Evolutionary conservation across 805 yeast species (phyloP), one percentile per base, ranked within the genome.

Genomic region (Wickerhamomyces silvicola): DNA sequence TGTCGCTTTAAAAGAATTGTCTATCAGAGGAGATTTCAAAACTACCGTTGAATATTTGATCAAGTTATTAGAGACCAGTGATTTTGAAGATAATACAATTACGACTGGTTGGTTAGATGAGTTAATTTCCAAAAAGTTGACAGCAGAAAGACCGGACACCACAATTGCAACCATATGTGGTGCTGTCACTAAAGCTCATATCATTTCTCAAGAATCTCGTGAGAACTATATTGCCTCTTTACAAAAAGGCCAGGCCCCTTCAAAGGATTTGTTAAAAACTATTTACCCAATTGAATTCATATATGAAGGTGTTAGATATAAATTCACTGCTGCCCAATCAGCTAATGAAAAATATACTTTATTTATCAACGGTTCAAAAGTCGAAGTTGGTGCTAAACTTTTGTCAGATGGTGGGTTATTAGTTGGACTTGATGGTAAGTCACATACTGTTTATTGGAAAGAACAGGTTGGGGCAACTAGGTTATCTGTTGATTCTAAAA

Each of bases 81-180:
- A 83, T 56, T 92, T 92, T 50, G 97, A 87, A 64, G 87, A 81
- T 37, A 94, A 92, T 62, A 90, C 92, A 30, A 90, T 92, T 52
- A 92, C 98, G 37, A 92, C 99, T 37, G 97, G 97, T 35, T 92
- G 99, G 99, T 76, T 92, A 54, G 98, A 92, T 61, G 97, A 90
- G 62, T 75, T 92, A 52, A 92, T 92, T 52, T 70, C 94, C 39
- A 84, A 85, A 62, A 87, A 83, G 52, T 76, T 94, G 59, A 92
- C 98, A 24, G 94, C 96, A 24, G 97, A 92, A 64, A 80, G 97
- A 62, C 98, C 98, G 25, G 97, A 94, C 59, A 75, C 87, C 27
- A 72, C 75, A 32, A 57, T 88, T 38, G 97, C 98, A 21, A 92
- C 90, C 31, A 72, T 92, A 35, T 88, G 97, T 64, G 99, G 99